Base-by-base conservation (phyloP, 2,329 filamentous ascomycete genomes). In the Cladosporium sp. region DNA sequence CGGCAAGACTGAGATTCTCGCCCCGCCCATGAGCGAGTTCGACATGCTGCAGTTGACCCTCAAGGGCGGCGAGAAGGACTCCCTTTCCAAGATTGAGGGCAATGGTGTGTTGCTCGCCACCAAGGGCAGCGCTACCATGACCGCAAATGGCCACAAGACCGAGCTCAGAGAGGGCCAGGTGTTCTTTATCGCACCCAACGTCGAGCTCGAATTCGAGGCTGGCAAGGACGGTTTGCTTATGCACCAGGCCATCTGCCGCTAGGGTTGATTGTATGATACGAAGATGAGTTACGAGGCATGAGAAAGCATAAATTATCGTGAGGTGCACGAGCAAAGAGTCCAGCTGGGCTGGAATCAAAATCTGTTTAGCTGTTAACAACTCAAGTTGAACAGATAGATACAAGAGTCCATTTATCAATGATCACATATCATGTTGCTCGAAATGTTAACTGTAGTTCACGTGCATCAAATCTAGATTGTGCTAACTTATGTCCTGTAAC, bases 21-120 rank as follows among this genome's bases (percentile, higher is more conserved):
- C 73, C 8, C 85, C 86, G 4, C 84, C 84, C 0, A 76, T 88
- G 66, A 82, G 79, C 59, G 86, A 90, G 67, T 90, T 91, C 61
- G 79, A 83, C 58, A 80, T 90, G 70, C 68, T 89, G 9, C 73
- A 77, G 42, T 82, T 79, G 2, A 74, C 76, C 17, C 61, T 90
- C n/a, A 66, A 63, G 3, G 66, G 67, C 0, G 80, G 78, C 0
- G 82, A 87, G 59, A 76, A 68, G 32, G 86, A 90, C 58, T 73
- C 68, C 5, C 68, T 86, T 13, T 68, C 67, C 39, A 69, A 73
- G 2, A 69, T 84, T 17, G 71, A 75, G 0, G 86, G 85, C 0
- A 84, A 84, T 0, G 81, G 79, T 47, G 75, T 88, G 22, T 64
- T 85, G 61, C 76, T 88, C 49, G 78, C 83, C 2, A 85, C 78